These are phyloP conservation scores for Sclerotinia glacialis DNA, from an alignment of 2,329 filamentous ascomycete genomes.

Conservation along the genomic window DNA sequence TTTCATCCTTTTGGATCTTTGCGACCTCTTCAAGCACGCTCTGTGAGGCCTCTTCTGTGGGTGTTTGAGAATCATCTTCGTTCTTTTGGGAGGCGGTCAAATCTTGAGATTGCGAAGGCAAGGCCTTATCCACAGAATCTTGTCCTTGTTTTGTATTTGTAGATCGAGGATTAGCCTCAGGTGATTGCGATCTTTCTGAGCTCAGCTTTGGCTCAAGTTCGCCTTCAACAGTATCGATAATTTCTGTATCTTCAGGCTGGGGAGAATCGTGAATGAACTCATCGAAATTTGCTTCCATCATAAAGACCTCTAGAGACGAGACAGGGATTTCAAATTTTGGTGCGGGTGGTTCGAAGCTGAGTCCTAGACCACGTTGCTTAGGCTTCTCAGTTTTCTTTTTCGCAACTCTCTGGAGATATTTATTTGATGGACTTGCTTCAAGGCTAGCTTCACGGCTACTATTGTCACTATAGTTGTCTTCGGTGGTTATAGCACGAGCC, in stretches of 20 bases:
- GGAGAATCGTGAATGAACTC: neutral
- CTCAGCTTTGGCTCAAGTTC: neutral
- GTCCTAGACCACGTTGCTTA: neutral
- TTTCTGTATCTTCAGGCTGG: conserved; percentile 2
- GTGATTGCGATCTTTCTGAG: neutral
- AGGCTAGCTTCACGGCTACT: conserved; percentile 4
- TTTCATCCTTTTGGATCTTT: neutral
- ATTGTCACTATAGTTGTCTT: conserved; percentile 8
- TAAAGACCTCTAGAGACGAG: neutral
- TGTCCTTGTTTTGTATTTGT: neutral
- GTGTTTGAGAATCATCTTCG: neutral
- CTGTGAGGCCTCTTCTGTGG: neutral
- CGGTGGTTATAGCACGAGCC: neutral
- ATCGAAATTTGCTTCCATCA: conserved; percentile 1
- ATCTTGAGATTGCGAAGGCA: neutral
- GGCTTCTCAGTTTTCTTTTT: neutral
- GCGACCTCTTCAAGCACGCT: neutral
- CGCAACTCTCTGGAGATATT: neutral
- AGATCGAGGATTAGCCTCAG: neutral
- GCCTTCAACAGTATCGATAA: neutral
- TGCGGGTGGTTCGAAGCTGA: neutral
- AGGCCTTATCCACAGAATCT: neutral
- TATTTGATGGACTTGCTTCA: neutral
- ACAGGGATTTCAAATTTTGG: neutral
- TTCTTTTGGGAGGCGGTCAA: neutral